Base-by-base conservation (phyloP, 768 basidiomycete species). In the Russula griseocarnosa region DNA sequence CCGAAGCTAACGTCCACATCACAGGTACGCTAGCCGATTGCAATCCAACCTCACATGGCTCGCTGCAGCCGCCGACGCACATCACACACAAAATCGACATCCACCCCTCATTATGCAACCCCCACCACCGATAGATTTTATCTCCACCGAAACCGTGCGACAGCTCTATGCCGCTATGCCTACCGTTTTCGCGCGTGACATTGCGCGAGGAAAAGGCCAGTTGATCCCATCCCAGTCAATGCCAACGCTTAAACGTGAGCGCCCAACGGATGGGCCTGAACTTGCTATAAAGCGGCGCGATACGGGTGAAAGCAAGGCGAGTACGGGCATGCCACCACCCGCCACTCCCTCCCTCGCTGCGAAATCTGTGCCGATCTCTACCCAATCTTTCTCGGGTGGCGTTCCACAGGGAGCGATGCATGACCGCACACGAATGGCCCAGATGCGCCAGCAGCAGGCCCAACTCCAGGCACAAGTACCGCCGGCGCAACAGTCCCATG, bases 21-120 rank as follows among this genome's bases (percentile, higher is more conserved):
- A 32, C 67, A 90, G 90, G 70, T 90, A 83, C 74, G 73, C 81
- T 3, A 58, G 61, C 14, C 83, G 88, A 54, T 74, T 92, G 46
- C 86, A 90, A 69, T 81, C 84, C 34, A 92, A 91, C 72, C 77
- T 92, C 16, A 76, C 81, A 2, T 90, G 85, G 85, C 73, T 90
- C 67, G 86, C 87, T 52, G 81, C 83, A 22, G 83, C 81, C n/a
- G 85, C 83, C 47, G 88, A 90, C 67, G 79, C 79, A 20, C 78
- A 73, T 50, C 34, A 30, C 53, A 49, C 55, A 3, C 51, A 32
- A 44, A 54, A 13, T 50, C 59, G 62, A n/a, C 53, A 74, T 79
- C 73, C 76, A 0, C 79, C 83, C 5, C 88, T 86, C 2, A 76
- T 78, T 40, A 82, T 90, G 81, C 81, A 84, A 10, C 74, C 81